A percentile compares a stretch with the other conserved stretches of the same genome.
Conservation (phyloP, 192 early-diverging fungal species). For the Coemansia sp. region DNA sequence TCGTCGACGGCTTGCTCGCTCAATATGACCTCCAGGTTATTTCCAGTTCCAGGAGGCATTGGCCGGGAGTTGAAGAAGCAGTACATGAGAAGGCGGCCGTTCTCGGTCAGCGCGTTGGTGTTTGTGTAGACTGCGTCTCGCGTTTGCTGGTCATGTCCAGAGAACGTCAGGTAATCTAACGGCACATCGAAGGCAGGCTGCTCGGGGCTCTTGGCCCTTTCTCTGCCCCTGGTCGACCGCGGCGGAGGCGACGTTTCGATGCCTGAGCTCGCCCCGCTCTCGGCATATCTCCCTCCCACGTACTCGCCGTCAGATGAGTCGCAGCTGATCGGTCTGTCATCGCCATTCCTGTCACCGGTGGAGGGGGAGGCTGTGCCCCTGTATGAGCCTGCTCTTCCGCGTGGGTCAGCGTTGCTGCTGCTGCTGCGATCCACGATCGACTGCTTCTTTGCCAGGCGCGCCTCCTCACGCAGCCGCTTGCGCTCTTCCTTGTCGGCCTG, state of each 20-base stretch:
- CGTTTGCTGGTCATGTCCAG: conserved; percentile 21
- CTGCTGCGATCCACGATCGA: neutral
- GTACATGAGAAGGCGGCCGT: conserved; percentile 40
- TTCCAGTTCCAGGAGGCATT: conserved; percentile 17
- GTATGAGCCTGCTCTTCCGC: neutral
- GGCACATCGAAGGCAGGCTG: conserved; percentile 17
- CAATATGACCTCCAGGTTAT: conserved; percentile 23
- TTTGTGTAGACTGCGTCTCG: conserved; percentile 27
- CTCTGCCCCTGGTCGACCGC: neutral
- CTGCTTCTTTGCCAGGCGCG: conserved; percentile 12
- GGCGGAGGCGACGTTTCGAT: conserved; percentile 1
- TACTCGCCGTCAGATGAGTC: conserved; percentile 21
- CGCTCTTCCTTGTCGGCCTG: conserved; percentile 30
- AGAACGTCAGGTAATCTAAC: conserved; percentile 33
- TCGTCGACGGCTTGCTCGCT: conserved; percentile 34
- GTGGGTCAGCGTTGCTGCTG: neutral
- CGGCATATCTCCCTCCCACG: neutral
- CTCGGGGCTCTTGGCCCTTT: neutral
- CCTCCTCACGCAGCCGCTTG: conserved; percentile 32
- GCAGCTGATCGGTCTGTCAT: conserved; percentile 1
- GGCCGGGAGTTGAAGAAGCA: conserved; percentile 38
- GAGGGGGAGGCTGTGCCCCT: neutral
- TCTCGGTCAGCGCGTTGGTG: conserved; percentile 35
- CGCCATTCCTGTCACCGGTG: neutral
- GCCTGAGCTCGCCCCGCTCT: conserved; percentile 2